Base-by-base conservation (phyloP, 2,329 filamentous ascomycete genomes). In the Coniella lustricola region DNA sequence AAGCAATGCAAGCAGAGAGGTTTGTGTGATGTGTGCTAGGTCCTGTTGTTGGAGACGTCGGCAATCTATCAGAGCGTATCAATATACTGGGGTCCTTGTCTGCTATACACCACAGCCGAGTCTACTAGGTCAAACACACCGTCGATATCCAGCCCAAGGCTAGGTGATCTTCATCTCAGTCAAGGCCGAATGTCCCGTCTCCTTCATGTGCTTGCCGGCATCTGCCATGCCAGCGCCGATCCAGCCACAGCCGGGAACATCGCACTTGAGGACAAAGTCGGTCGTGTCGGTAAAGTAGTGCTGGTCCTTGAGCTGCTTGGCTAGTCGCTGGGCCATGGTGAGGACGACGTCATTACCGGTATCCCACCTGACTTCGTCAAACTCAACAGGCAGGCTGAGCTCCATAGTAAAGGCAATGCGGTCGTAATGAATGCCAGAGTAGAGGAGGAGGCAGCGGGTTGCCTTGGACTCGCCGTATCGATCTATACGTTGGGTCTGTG, bases 351-450 rank as follows among this genome's bases (percentile, higher is more conserved):
- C 70, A 55, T 79, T 73, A 34, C 67, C 65, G 1, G 67, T 66
- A 9, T 70, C 65, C 75, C 79, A 85, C 17, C 77, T 66, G 5
- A 76, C 72, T 39, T 84, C 78, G 61, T 97, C 91, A 54, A 84
- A 79, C 21, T 93, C 86, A 0, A 87, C 80, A 7, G 84, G 79
- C 10, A 79, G 70, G 40, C 77, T 72, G 5, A 79, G 68, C 50
- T 70, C 74, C 38, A 71, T 74, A 16, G 81, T 83, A 55, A 95
- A 80, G 1, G 87, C 89, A 51, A 96, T 84, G 7, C 87, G 84
- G 65, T 96, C 91, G 67, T 96, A 96, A 64, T 96, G 90, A 44
- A 96, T 93, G 3, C 90, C 90, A 0, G 86, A 91, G 67, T 95
- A 96, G 0, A 95, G 83, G 20, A 96, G 71, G 21, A 95, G 81